Base-by-base conservation (phyloP, 2,329 filamentous ascomycete genomes). In the Cercospora janseana region DNA sequence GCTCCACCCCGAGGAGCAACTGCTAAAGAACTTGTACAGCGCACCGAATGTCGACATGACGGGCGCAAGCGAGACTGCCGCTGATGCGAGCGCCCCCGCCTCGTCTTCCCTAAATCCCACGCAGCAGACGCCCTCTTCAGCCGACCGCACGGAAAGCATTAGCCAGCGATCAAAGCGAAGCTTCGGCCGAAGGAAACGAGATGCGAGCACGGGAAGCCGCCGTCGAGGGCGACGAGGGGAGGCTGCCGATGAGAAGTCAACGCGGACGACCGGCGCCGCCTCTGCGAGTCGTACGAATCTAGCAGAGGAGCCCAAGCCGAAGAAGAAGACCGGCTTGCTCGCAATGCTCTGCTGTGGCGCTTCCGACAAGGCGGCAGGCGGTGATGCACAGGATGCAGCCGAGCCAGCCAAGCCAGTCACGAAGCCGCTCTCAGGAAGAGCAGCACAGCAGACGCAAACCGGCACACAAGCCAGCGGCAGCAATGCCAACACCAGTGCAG, bases 331-430 rank as follows among this genome's bases (percentile, higher is more conserved):
- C 16, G 69, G 67, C 12, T 59, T 76, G 24, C 60, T 76, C 8
- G 66, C 72, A 9, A 77, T 88, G 47, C 74, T 88, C 53, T 88
- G 85, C 71, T 88, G 85, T 66, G 77, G 75, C 48, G 76, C 81
- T 31, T 81, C 83, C 42, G 82, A 85, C 55, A 76, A 79, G 56
- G 76, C 77, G 12, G 78, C 80, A 4, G 69, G 80, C 41, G 76
- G 80, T 38, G 75, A 72, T 49, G 76, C 76, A 45, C 76, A 79
- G 51, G 73, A 80, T 51, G 76, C 80, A 29, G 72, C 68, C 20
- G 70, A 74, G 55, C 70, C 72, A 31, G 66, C 69, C 15, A 75
- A 74, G 60, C 69, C 70, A 42, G 63, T 68, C 15, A 65, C 63
- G 44, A 69, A 66, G 46, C 54, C 68, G 15, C 69, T 69, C 34